Conservation (phyloP, 139 green algal species). For the Tetraselmis striata region DNA sequence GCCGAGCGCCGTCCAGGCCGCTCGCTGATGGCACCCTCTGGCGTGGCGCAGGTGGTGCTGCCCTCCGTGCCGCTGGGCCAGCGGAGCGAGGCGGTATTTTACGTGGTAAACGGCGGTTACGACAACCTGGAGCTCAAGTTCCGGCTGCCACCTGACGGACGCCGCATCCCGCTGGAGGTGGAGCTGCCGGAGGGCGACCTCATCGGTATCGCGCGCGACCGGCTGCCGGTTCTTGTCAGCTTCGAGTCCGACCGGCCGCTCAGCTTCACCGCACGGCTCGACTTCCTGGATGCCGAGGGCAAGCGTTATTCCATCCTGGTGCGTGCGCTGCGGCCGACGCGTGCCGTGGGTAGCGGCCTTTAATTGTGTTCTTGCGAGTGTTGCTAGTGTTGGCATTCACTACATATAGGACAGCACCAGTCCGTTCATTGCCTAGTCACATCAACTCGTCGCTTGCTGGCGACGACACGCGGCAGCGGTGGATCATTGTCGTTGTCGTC, state of each 20-base stretch:
- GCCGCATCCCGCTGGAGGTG: conserved; percentile 48
- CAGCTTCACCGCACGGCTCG: conserved; percentile 64
- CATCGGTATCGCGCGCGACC: conserved; percentile 68
- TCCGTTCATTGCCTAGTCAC: too few relatives aligned
- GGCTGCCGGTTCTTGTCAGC: conserved; percentile 60
- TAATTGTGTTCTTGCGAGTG: too few relatives aligned
- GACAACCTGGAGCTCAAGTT: conserved; percentile 78
- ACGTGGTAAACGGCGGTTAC: conserved; percentile 67
- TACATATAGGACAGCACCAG: too few relatives aligned
- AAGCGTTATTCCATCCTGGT: neutral
- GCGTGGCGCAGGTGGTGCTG: conserved; percentile 27
- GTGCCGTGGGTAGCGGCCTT: conserved; percentile 36
- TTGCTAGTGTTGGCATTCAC: too few relatives aligned
- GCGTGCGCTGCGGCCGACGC: too few relatives aligned
- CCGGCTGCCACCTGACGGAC: conserved; percentile 52
- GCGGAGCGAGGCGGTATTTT: conserved; percentile 36
- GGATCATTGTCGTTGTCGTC: too few relatives aligned
- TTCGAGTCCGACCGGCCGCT: conserved; percentile 50
- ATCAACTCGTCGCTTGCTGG: too few relatives aligned
- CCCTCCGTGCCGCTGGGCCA: conserved; percentile 50
- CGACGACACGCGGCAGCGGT: too few relatives aligned
- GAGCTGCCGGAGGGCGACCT: conserved; percentile 63
- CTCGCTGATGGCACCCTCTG: too few relatives aligned
- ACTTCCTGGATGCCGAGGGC: conserved; percentile 70
- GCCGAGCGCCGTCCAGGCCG: too few relatives aligned